Conservation (phyloP, 2,329 filamentous ascomycete species). For the Cladosporium austrohemisphaericum region DNA sequence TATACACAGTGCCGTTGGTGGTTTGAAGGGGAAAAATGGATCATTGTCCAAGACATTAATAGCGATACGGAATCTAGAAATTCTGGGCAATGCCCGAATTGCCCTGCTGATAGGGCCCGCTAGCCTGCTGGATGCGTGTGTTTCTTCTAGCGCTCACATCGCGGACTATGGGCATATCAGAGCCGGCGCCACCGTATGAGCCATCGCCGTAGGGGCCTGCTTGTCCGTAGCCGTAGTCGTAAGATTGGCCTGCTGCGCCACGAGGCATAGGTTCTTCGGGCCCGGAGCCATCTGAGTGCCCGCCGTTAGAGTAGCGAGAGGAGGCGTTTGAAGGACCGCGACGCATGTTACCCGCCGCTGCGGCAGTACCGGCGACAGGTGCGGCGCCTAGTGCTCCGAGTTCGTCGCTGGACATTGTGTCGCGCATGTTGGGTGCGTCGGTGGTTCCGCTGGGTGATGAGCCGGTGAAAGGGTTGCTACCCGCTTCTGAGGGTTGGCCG, state of each 20-base stretch:
- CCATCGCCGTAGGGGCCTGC: slow-evolving; percentile 54
- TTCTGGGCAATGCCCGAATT: slow-evolving; percentile 96
- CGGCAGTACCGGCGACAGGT: slow-evolving; percentile 56
- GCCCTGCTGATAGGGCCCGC: slow-evolving; percentile 71
- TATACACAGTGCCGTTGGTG: too few species aligned
- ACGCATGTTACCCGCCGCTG: slow-evolving; percentile 61
- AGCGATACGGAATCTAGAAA: slow-evolving; percentile 54
- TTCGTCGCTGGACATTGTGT: slow-evolving; percentile 68
- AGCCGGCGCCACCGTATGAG: slow-evolving; percentile 48
- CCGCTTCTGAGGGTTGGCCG: slow-evolving; percentile 62
- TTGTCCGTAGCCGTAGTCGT: slow-evolving; percentile 49
- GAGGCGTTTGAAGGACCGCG: slow-evolving; percentile 93
- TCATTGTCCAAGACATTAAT: too few species aligned
- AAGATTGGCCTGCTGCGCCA: slow-evolving; percentile 27
- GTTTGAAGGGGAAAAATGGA: too few species aligned
- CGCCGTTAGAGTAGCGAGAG: slow-evolving; percentile 84
- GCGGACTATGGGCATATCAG: slow-evolving; percentile 76
- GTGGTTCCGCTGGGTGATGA: slow-evolving; percentile 46
- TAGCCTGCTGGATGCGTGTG: slow-evolving; percentile 87
- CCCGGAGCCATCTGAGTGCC: slow-evolving; percentile 57
- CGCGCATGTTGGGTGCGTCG: slow-evolving; percentile 53
- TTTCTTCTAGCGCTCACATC: slow-evolving; percentile 91
- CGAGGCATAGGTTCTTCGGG: slow-evolving; percentile 18
- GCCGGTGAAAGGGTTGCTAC: slow-evolving; percentile 53
- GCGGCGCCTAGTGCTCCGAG: slow-evolving; percentile 71